phyloP scores from a whole-genome alignment of 306 rosid genomes.

The Glycine tomentella region DNA sequence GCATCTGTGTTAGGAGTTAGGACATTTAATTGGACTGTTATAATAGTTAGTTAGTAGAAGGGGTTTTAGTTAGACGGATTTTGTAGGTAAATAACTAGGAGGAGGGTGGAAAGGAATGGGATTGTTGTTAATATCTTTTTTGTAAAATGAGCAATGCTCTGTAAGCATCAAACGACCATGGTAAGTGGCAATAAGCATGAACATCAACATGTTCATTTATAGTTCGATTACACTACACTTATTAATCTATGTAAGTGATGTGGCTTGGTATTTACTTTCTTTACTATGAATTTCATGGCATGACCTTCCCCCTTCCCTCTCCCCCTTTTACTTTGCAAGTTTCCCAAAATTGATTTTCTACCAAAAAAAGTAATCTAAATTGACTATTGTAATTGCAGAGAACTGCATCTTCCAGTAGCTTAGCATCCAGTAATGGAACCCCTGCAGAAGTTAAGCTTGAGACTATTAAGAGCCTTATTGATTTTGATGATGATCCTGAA shows the following conservation, averaged over 20 bases:
- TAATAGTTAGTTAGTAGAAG: neutral
- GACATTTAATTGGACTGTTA: neutral
- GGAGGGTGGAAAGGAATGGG: neutral
- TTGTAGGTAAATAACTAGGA: neutral
- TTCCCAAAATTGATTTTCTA: slow-evolving; percentile 33
- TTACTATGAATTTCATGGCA: neutral
- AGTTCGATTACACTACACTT: neutral
- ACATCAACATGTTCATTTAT: neutral
- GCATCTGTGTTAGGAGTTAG: slow-evolving; percentile 11
- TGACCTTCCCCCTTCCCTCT: neutral
- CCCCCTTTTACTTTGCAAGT: slow-evolving; percentile 21
- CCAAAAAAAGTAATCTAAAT: neutral
- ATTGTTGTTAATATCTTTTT: neutral
- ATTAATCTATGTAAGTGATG: neutral
- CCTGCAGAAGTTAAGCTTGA: slow-evolving; percentile 70
- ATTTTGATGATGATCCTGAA: slow-evolving; percentile 82
- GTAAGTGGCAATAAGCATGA: slow-evolving; percentile 2
- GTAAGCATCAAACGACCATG: neutral
- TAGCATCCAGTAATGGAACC: slow-evolving; percentile 75
- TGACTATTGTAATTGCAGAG: slow-evolving; percentile 65
- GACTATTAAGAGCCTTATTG: slow-evolving; percentile 78
- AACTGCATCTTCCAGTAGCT: slow-evolving; percentile 79
- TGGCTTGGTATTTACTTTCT: slow-evolving; percentile 16
- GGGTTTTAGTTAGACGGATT: neutral
- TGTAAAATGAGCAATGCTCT: neutral